Base-by-base conservation (phyloP, 108 stramenopile genomes). In the Mediolabrus comicus region DNA sequence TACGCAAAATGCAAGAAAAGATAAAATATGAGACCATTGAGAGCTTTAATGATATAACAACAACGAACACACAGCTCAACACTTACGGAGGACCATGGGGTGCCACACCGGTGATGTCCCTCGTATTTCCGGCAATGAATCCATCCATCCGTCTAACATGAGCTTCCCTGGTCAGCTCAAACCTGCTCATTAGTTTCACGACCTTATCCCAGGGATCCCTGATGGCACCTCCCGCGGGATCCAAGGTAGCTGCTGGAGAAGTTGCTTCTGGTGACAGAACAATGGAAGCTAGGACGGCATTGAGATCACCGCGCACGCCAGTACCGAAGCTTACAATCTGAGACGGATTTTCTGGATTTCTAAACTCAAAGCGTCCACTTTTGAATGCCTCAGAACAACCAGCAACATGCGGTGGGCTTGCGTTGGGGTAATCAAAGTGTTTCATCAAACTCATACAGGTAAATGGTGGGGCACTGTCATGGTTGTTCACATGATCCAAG, bases 401-500 rank as follows among this genome's bases (percentile, higher is more conserved):
- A 14, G 41, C 31, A 7, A 87, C 68, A 55, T 83, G 82, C 0
- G 46, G 27, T 1, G 86, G 86, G 1, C 73, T 72, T 22, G 86
- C 83, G 33, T 87, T 87, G 8, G 71, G 70, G 52, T 67, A 65
- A 10, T 71, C 75, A 64, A 87, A 71, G 16, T 69, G 66, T 70
- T 87, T 59, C 7, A 78, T 63, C 12, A 87, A 38, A 27, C 33
- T 33, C 52, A 39, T 58, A 39, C 81, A 59, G 11, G 80, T 30
- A 72, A 87, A 87, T 24, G 83, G 83, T 25, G 86, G 71, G 56
- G 81, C 65, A 46, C 75, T 86, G 26, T 51, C 53, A 41, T 87
- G 81, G 27, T 71, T 28, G 55, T 72, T 52, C n/a, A 69, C 62
- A 59, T 80, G 74, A 49, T 82, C 72, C 3, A 87, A 35, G 17